Evolutionary conservation across 257 asterid species (phyloP).

Genomic region (Solanum clarkiae): DNA sequence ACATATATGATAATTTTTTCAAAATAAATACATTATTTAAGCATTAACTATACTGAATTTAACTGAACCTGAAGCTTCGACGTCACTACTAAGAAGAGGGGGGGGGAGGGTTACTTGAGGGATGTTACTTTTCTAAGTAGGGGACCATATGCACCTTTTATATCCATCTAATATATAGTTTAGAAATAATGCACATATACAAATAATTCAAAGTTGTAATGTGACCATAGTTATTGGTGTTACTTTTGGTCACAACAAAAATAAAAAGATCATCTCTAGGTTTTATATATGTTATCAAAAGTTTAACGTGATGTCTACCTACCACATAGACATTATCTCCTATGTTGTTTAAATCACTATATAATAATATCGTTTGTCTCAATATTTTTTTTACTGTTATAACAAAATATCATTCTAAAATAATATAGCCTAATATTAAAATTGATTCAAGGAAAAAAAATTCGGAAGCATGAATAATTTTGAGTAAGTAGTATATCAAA

Average conservation of each 20-base stretch:
- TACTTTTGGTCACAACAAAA: neutral
- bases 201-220: neutral
- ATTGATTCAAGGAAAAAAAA: too few species aligned
- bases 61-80: neutral
- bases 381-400: too few species aligned
- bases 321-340: neutral
- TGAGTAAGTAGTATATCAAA: neutral
- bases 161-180: neutral
- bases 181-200: neutral
- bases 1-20: neutral
- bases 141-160: conserved; percentile 31
- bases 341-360: neutral
- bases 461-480: neutral
- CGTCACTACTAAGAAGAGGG: neutral
- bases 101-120: neutral
- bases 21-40: neutral
- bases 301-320: neutral
- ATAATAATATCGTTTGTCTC: neutral
- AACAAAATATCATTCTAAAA: too few species aligned
- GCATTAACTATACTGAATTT: neutral
- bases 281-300: conserved; percentile 33
- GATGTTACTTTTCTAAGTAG: conserved; percentile 17
- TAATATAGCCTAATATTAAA: too few species aligned
- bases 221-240: neutral
- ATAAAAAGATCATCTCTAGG: conserved; percentile 35